Evolutionary conservation across 116 monocot genomes (phyloP).

Genomic region (Posidonia oceanica): DNA sequence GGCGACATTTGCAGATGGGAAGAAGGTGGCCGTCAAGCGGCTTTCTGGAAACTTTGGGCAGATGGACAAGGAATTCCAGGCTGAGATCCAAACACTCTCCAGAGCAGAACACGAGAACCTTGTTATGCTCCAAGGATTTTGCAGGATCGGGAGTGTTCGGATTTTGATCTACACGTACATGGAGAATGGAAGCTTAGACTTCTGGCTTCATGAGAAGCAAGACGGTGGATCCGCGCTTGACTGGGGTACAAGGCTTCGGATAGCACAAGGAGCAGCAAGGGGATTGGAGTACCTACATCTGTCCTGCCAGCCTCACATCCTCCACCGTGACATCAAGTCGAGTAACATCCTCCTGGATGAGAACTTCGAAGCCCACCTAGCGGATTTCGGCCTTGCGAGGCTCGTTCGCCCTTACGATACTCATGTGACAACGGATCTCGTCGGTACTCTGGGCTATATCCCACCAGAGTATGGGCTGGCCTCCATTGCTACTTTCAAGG

Average conservation of each 20-base stretch:
- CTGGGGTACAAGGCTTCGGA: conserved; percentile 38
- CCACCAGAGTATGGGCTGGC: conserved; percentile 62
- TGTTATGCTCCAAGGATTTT: conserved; percentile 52
- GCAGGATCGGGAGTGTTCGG: conserved; percentile 32
- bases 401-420: conserved; percentile 42
- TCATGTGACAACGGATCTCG: conserved; percentile 61
- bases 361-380: conserved; percentile 43
- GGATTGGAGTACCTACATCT: conserved; percentile 56
- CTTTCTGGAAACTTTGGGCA: conserved; percentile 53
- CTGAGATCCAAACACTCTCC: conserved; percentile 49
- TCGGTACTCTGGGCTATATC: conserved; percentile 60
- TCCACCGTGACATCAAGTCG: conserved; percentile 62
- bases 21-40: conserved; percentile 47
- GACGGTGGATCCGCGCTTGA: conserved; percentile 24
- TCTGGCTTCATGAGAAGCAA: conserved; percentile 52
- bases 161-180: conserved; percentile 54
- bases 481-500: conserved; percentile 49
- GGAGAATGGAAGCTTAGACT: conserved; percentile 73
- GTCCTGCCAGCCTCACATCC: conserved; percentile 49
- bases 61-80: conserved; percentile 55
- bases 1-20: conserved; percentile 36
- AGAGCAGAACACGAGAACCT: conserved; percentile 52
- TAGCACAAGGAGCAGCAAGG: conserved; percentile 45
- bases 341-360: conserved; percentile 56
- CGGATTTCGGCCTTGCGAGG: conserved; percentile 61